A percentile compares a stretch with the other conserved stretches of the same genome.
phyloP scores from a whole-genome alignment of 2,329 filamentous ascomycete species.

The Daldinia sp. region DNA sequence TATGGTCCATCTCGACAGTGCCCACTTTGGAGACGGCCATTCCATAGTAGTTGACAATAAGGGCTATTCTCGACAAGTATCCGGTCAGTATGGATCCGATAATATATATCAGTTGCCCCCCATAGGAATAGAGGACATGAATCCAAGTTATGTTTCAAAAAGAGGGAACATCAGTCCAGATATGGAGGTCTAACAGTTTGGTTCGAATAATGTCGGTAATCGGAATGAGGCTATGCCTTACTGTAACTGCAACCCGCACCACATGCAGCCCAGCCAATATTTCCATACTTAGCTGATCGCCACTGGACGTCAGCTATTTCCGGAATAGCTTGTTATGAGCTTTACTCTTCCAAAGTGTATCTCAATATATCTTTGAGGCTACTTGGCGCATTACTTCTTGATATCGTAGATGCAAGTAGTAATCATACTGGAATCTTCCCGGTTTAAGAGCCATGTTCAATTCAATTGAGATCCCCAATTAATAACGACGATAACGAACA shows the following conservation, averaged over 20 bases:
- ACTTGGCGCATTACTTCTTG: constrained; percentile 19
- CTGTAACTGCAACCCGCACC: constrained; percentile 34
- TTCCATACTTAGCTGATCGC: constrained; percentile 25
- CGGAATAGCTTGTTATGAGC: constrained; percentile 29
- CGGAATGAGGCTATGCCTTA: constrained; percentile 42
- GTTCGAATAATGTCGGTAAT: constrained; percentile 23
- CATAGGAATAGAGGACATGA: constrained; percentile 14
- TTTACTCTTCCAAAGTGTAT: constrained; percentile 15
- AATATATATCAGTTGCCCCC: constrained; percentile 6
- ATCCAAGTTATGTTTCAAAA: constrained; percentile 29
- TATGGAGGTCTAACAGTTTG: constrained; percentile 17
- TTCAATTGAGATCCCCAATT: not conserved
- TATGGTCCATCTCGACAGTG: constrained; percentile 46
- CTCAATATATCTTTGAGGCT: constrained; percentile 9
- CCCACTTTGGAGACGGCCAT: constrained; percentile 30
- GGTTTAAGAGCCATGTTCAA: not conserved
- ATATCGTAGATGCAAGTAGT: constrained; percentile 11
- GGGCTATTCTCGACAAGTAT: constrained; percentile 19
- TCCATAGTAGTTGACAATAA: constrained; percentile 37
- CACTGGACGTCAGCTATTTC: constrained; percentile 32
- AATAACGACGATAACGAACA: constrained; percentile 16
- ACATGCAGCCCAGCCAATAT: constrained; percentile 37
- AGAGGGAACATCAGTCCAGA: constrained; percentile 10
- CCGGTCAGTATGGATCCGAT: constrained; percentile 24
- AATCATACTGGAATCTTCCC: constrained; percentile 10